These are phyloP conservation scores for Vanilla planifolia DNA, from an alignment of 106 monocot species.

Conservation along the genomic window DNA sequence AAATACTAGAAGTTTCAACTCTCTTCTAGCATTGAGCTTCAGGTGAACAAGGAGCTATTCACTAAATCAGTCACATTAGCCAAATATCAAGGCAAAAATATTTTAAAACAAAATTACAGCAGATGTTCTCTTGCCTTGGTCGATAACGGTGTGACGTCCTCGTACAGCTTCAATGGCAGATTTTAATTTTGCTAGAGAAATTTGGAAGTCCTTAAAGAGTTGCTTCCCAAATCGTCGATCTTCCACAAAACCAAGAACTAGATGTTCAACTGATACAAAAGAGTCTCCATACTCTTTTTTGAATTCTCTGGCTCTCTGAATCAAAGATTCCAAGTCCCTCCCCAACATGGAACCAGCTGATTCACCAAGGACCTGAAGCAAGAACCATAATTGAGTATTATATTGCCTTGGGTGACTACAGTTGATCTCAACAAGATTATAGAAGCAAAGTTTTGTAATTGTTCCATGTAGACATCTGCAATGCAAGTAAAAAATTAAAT, in stretches of 20 bases:
- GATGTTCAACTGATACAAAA: slow-evolving; percentile 94
- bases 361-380: slow-evolving; percentile 75
- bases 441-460: too few species aligned
- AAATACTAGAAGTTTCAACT: too few species aligned
- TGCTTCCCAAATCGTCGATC: slow-evolving; percentile 90
- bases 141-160: slow-evolving; percentile 83
- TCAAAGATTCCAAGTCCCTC: slow-evolving; percentile 75
- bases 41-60: too few species aligned
- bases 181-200: slow-evolving; percentile 48
- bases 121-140: slow-evolving; percentile 99
- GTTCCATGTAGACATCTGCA: too few species aligned
- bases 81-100: neutral
- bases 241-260: slow-evolving; percentile 79
- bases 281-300: slow-evolving; percentile 91
- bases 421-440: neutral
- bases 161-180: slow-evolving; percentile 68
- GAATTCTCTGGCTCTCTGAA: slow-evolving; percentile 82
- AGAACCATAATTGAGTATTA: neutral
- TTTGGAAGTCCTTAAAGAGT: slow-evolving; percentile 82
- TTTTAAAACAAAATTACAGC: neutral
- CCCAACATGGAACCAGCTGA: slow-evolving; percentile 93
- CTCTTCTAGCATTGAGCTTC: too few species aligned
- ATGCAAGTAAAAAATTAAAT: too few species aligned
- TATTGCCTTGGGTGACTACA: too few species aligned
- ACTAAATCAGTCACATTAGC: neutral